Percentiles rank a stretch among this genome's conserved stretches.
phyloP scores from a whole-genome alignment of 805 yeast species.

The Candida montana region DNA sequence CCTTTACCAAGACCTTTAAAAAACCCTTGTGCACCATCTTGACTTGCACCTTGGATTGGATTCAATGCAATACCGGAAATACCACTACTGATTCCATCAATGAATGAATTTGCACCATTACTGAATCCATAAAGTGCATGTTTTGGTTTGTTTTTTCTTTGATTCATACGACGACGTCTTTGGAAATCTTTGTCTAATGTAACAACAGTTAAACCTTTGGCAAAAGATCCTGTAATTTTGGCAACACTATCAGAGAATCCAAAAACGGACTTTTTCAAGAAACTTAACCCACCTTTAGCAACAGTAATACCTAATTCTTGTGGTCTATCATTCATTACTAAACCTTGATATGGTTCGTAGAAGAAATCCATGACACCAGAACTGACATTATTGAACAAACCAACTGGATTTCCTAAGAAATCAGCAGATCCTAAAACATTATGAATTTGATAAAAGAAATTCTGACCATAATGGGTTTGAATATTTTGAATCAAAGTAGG shows the following conservation, averaged over 20 bases:
- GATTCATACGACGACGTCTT: conserved; percentile 67
- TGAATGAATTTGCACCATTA: conserved; percentile 81
- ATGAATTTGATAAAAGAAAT: conserved; percentile 85
- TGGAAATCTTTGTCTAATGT: conserved; percentile 86
- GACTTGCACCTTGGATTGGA: conserved; percentile 85
- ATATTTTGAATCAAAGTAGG: conserved; percentile 67
- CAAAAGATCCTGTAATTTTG: conserved; percentile 87
- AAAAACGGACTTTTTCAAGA: conserved; percentile 89
- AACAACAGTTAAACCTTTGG: conserved; percentile 88
- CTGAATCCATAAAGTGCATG: conserved; percentile 84
- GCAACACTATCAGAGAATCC: conserved; percentile 93
- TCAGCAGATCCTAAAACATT: conserved; percentile 95
- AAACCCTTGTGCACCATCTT: conserved; percentile 88
- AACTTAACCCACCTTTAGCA: conserved; percentile 94
- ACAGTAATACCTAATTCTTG: conserved; percentile 92
- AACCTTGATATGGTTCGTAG: conserved; percentile 96
- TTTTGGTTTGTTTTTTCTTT: conserved; percentile 71
- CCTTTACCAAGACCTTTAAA: conserved; percentile 94
- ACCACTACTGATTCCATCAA: conserved; percentile 84
- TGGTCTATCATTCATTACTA: conserved; percentile 89
- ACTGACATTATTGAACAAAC: conserved; percentile 84
- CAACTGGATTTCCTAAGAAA: conserved; percentile 94
- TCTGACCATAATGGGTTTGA: conserved; percentile 84
- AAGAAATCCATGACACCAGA: conserved; percentile 96
- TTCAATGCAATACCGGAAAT: conserved; percentile 84